Conservation (phyloP, 495 filamentous ascomycete species). For the Viridothelium virens region DNA sequence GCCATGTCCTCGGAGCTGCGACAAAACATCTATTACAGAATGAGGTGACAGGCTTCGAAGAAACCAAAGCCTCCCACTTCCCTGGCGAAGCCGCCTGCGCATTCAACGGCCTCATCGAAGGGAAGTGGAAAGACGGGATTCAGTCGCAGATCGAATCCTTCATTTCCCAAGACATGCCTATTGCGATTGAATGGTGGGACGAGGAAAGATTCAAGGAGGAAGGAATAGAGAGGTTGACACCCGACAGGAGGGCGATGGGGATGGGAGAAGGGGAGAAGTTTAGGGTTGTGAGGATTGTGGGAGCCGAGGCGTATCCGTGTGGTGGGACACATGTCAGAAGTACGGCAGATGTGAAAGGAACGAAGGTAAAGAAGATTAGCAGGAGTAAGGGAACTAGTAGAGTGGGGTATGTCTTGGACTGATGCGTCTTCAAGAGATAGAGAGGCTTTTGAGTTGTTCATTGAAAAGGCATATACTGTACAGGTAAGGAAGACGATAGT, state of each 20-base stretch:
- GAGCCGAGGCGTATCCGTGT: slow-evolving; percentile 54
- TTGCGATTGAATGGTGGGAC: slow-evolving; percentile 54
- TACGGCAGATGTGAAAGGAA: slow-evolving; percentile 44
- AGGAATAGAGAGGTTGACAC: slow-evolving; percentile 43
- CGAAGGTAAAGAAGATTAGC: slow-evolving; percentile 53
- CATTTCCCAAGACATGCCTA: slow-evolving; percentile 43
- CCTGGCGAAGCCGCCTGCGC: slow-evolving; percentile 52
- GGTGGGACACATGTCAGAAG: slow-evolving; percentile 57
- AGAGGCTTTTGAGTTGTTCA: not conserved
- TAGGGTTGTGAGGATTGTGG: slow-evolving; percentile 49
- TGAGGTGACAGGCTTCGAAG: slow-evolving; percentile 45
- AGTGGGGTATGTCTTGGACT: slow-evolving; percentile 44
- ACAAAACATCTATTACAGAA: slow-evolving; percentile 45
- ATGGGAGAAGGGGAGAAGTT: slow-evolving; percentile 37
- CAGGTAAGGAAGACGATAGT: too few species aligned
- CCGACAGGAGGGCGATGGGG: slow-evolving; percentile 30
- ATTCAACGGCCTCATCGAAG: slow-evolving; percentile 53
- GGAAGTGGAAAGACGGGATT: slow-evolving; percentile 50
- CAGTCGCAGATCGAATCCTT: slow-evolving; percentile 47
- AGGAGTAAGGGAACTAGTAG: slow-evolving; percentile 49
- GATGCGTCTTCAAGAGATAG: not conserved
- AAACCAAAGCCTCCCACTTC: slow-evolving; percentile 56
- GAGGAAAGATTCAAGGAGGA: slow-evolving; percentile 42
- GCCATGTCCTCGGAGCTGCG: slow-evolving; percentile 54
- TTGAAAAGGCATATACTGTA: too few species aligned